Base-by-base conservation (phyloP, 345 rosid genomes). In the Syzygium oleosum region DNA sequence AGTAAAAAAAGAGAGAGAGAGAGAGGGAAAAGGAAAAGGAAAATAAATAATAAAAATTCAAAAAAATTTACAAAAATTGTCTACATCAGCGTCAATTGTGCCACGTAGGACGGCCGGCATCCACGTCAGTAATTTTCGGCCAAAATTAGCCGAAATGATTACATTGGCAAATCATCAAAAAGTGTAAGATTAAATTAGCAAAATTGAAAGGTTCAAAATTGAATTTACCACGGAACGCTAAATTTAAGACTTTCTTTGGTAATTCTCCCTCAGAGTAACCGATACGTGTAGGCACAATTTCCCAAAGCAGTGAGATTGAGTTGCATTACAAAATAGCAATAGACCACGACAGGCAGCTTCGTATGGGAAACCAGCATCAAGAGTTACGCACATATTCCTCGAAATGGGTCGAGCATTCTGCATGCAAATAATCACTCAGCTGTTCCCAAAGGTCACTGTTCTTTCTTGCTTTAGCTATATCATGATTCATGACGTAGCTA, bases 211-310 rank as follows among this genome's bases (percentile, higher is more conserved):
- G 15, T 58, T 23, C 5, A 3, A 2, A 13, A 58, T 58, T 25
- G 0, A 58, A 58, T 58, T 58, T 0, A 0, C 25, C 25, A 10
- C 0, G 0, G 2, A 10, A 58, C 0, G 4, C 25, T 58, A 58
- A 10, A 25, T 58, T 1, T 58, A 25, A 6, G 1, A 25, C 12
- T 58, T 25, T 9, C 12, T 9, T 5, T 25, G 3, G 11, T 58
- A 1, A 58, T 58, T 58, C 25, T 58, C 19, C 55, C 6, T 17
- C 3, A 11, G 63, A 25, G 63, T 58, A 31, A 31, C 12, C 41
- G 9, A 65, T 25, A 34, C 3, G 21, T 68, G 78, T 5, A 5
- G 12, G 46, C 25, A 34, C 4, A 19, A 4, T 73, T 73, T 73
- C 80, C 19, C 46, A 5, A 38, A 73, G 13, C 7, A 38, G 2